Evolutionary conservation across 805 yeast genomes (phyloP).

Genomic region (Candida xyloterini): DNA sequence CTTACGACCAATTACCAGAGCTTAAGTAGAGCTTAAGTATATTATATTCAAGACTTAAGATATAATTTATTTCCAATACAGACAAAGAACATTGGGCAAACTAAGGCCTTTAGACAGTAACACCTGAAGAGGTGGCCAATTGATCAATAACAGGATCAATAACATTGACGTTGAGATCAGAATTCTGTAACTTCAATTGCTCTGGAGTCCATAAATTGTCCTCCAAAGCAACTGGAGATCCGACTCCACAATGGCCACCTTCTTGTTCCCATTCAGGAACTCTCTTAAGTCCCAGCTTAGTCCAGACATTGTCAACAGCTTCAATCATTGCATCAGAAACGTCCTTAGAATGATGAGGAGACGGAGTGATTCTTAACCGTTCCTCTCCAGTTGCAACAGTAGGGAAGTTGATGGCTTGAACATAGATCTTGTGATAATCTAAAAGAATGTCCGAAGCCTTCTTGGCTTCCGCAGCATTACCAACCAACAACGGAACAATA

Average conservation of each 20-base stretch:
- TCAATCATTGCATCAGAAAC: conserved; percentile 71
- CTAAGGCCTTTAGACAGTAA: conserved; percentile 22
- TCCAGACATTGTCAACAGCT: conserved; percentile 80
- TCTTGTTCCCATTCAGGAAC: conserved; percentile 68
- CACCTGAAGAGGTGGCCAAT: conserved; percentile 72
- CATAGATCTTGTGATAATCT: conserved; percentile 82
- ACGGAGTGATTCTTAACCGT: conserved; percentile 96
- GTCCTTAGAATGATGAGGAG: conserved; percentile 89
- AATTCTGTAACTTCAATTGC: conserved; percentile 62
- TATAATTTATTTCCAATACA: neutral
- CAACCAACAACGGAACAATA: conserved; percentile 92
- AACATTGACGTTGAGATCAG: conserved; percentile 66
- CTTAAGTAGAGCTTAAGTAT: neutral
- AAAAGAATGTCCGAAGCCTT: conserved; percentile 85
- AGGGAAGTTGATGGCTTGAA: conserved; percentile 98
- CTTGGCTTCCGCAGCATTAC: conserved; percentile 91
- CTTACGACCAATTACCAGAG: conserved; percentile 24
- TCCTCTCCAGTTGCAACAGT: conserved; percentile 96
- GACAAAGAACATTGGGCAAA: conserved; percentile 4
- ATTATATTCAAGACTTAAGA: too few species aligned
- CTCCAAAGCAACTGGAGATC: conserved; percentile 42
- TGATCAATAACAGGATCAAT: conserved; percentile 59
- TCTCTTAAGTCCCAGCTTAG: conserved; percentile 69
- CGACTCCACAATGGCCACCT: conserved; percentile 94
- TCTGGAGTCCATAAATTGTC: conserved; percentile 85